Base-by-base conservation (phyloP, 2,329 filamentous ascomycete genomes). In the Arthrinium puccinioides region DNA sequence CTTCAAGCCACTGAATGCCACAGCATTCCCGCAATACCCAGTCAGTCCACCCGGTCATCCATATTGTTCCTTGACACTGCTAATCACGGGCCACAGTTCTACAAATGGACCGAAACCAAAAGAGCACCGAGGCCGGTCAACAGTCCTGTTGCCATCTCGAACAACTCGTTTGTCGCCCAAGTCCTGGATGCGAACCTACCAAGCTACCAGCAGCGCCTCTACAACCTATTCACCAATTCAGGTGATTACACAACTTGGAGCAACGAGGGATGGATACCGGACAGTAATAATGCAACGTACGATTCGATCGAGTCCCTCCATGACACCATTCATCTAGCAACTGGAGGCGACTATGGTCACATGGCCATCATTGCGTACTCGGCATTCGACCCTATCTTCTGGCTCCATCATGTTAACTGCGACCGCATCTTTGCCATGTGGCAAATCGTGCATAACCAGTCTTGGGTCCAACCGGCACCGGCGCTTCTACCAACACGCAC, bases 361-460 rank as follows among this genome's bases (percentile, higher is more conserved):
- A 83, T 84, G 75, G 76, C 72, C 28, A 83, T 76, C 56, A 76
- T 80, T 21, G 76, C 79, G 14, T 82, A 83, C 48, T 84, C 85
- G 2, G 75, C 82, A 0, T 94, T 87, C 53, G 87, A 94, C 52
- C 86, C 86, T 0, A 63, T 86, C 10, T 89, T 90, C 59, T 85
- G 82, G 61, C 61, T 90, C 8, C 84, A 90, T 50, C 86, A 90
- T 50, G 65, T 69, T 44, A 88, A 84, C 58, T 73, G 87, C 7
- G 87, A 94, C 52, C 76, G 87, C 3, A 59, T 85, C 20, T 76
- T 87, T 44, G 76, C 84, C 21, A 72, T 94, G 43, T 92, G 84
- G 84, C 84, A 92, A 61, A 66, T 71, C 1, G 58, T 92, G 11
- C 74, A 92, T 45, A 83, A 82, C 0, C 63, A 76, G 15, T 73